Conservation (phyloP, 1,139 yeast genomes). For the Lodderomyces pseudojiufengensis region DNA sequence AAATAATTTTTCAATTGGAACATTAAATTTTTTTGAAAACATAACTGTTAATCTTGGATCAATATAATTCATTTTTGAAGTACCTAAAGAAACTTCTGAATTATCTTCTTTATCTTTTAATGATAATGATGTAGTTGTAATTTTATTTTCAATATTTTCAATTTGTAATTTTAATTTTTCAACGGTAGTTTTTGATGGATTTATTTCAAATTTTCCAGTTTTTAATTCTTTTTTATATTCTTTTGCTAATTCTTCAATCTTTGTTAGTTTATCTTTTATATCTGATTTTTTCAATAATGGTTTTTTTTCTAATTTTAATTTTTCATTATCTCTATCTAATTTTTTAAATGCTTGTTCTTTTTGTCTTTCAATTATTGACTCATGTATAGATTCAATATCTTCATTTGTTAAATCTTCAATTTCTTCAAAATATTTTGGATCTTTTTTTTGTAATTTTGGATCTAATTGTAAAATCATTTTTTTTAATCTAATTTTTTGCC, state of each 20-base stretch:
- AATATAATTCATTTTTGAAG: conserved; percentile 90
- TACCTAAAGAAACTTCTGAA: conserved; percentile 88
- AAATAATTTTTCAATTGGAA: conserved; percentile 89
- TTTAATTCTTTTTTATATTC: conserved; percentile 59
- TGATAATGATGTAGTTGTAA: conserved; percentile 64
- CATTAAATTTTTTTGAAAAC: conserved; percentile 80
- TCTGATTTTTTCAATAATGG: conserved; percentile 50
- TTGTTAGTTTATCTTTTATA: conserved; percentile 55
- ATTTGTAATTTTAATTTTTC: conserved; percentile 76
- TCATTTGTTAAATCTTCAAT: conserved; percentile 66
- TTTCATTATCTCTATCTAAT: conserved; percentile 75
- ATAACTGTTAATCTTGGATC: conserved; percentile 92
- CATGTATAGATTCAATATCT: conserved; percentile 58
- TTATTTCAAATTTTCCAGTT: conserved; percentile 57
- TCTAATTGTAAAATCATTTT: conserved; percentile 68
- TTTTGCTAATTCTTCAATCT: conserved; percentile 51
- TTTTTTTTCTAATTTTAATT: conserved; percentile 55
- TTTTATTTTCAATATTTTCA: conserved; percentile 68
- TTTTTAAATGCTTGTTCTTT: conserved; percentile 60
- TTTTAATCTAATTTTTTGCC: conserved; percentile 79
- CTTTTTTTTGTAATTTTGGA: conserved; percentile 47
- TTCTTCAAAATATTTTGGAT: conserved; percentile 62
- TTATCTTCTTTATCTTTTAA: conserved; percentile 91
- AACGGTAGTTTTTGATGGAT: conserved; percentile 46
- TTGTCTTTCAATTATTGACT: conserved; percentile 54